Base-by-base conservation (phyloP, 1,284 basidiomycete species). In the Ustilago loliicola region DNA sequence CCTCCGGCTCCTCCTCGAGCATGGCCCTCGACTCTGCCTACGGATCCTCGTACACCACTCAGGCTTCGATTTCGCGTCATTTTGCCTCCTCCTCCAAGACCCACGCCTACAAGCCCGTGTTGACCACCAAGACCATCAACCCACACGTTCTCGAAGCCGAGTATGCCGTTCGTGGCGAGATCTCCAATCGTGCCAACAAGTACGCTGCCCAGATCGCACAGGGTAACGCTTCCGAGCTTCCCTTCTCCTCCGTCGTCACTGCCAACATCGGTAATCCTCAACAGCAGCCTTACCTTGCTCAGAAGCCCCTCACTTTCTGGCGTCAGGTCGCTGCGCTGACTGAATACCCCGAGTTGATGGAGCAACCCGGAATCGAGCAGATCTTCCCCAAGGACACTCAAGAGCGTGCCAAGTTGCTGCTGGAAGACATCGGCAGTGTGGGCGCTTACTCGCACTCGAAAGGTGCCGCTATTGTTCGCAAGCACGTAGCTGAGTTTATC, bases 201-300 rank as follows among this genome's bases (percentile, higher is more conserved):
- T 92, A 94, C 83, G 83, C 83, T 40, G 54, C 72, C 10, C 64
- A 77, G 52, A 61, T 86, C 38, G 79, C 78, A 10, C 48, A 88
- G 9, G 86, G 89, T 69, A 88, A 91, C 68, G 88, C 88, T 68
- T 88, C 88, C 25, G 58, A 70, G 11, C 90, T 98, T 21, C 94
- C 95, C 25, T 99, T 98, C 87, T 90, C 92, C 85, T 91, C 91
- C 80, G 90, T 99, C 87, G 95, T 98, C 86, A 94, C 92, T 27
- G 94, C 95, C 78, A 99, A 99, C 88, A 99, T 99, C 69, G 96
- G 96, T 10, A 99, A 99, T 86, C 96, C 96, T 0, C 96, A 99
- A 88, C 96, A 98, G 88, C 92, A 92, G 85, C 84, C 83, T 7
- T 94, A 94, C 1, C 89, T 99, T 51, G 92, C 98, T 87, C 97